A percentile compares a stretch with the other conserved stretches of the same genome.
Conservation (phyloP, 352 stramenopile genomes). For the Pythium sukuiense region DNA sequence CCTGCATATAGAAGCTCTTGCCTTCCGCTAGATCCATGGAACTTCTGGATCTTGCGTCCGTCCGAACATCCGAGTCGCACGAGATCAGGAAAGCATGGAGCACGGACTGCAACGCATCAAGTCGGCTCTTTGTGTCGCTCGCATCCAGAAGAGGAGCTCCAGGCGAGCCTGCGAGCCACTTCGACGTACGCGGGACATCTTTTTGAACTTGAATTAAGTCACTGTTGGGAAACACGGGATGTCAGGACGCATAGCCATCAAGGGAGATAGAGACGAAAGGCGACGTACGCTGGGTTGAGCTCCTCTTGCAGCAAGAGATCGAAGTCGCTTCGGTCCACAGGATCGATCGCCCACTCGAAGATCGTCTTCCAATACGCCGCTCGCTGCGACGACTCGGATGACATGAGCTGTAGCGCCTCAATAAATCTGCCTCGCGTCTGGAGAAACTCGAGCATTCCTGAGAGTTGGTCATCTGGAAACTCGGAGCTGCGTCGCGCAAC, state of each 20-base stretch:
- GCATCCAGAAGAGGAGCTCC: slow-evolving; percentile 54
- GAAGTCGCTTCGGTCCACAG: slow-evolving; percentile 16
- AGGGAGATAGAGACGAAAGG: neutral
- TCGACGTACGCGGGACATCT: slow-evolving; percentile 76
- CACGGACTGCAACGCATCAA: slow-evolving; percentile 47
- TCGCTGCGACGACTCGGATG: slow-evolving; percentile 47
- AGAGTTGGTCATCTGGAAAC: slow-evolving; percentile 44
- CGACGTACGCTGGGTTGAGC: slow-evolving; percentile 56
- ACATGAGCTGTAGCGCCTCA: slow-evolving; percentile 75
- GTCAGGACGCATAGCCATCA: neutral
- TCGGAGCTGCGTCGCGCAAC: slow-evolving; percentile 7
- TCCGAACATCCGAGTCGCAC: slow-evolving; percentile 48
- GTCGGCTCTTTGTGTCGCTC: slow-evolving; percentile 28
- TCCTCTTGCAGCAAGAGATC: slow-evolving; percentile 27
- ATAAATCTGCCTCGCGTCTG: slow-evolving; percentile 64
- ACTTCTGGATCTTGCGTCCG: slow-evolving; percentile 19
- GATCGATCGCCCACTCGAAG: slow-evolving; percentile 61
- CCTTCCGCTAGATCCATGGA: slow-evolving; percentile 21
- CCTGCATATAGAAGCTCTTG: slow-evolving; percentile 81
- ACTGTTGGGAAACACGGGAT: slow-evolving; percentile 23
- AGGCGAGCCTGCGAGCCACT: slow-evolving; percentile 64
- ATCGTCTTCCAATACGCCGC: slow-evolving; percentile 63
- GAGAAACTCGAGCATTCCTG: slow-evolving; percentile 61
- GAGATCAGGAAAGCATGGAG: slow-evolving; percentile 72
- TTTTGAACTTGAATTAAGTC: slow-evolving; percentile 77